Conservation (phyloP, 2,329 filamentous ascomycete genomes). For the Fusarium keratoplasticum region DNA sequence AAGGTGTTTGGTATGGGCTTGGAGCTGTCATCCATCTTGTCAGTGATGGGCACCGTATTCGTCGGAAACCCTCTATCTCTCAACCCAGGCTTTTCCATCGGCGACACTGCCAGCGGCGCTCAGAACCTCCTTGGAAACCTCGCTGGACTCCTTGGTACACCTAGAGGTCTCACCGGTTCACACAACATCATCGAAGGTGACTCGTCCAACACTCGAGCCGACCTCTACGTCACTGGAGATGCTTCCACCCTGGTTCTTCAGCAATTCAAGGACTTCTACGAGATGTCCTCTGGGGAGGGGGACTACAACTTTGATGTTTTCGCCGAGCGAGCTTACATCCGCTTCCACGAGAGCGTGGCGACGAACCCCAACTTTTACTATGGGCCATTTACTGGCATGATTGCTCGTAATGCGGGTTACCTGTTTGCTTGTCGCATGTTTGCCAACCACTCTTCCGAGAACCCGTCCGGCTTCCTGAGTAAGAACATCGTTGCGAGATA, state of each 20-base stretch:
- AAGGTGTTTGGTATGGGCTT: constrained; percentile 19
- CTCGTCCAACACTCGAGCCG: constrained; percentile 11
- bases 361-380: constrained; percentile 29
- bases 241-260: constrained; percentile 10
- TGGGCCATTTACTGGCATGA: constrained; percentile 20
- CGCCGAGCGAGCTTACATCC: background rate
- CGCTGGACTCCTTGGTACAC: constrained; percentile 12
- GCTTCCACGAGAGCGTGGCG: constrained; percentile 4
- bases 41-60: constrained; percentile 15
- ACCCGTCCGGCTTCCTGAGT: background rate
- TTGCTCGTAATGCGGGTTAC: constrained; percentile 18
- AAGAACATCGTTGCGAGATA: rapidly evolving
- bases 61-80: constrained; percentile 19
- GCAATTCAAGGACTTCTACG: constrained; percentile 13
- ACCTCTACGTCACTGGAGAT: constrained; percentile 24
- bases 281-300: constrained; percentile 8
- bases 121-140: constrained; percentile 21
- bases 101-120: background rate
- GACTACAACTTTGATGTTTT: constrained; percentile 24
- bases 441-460: constrained; percentile 20
- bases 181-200: constrained; percentile 29
- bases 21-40: constrained; percentile 10
- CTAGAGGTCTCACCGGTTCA: constrained; percentile 4
- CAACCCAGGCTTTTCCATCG: constrained; percentile 24
- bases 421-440: constrained; percentile 13